Base-by-base conservation (phyloP, 1,284 basidiomycete species). In the Meira miltonrushii region DNA sequence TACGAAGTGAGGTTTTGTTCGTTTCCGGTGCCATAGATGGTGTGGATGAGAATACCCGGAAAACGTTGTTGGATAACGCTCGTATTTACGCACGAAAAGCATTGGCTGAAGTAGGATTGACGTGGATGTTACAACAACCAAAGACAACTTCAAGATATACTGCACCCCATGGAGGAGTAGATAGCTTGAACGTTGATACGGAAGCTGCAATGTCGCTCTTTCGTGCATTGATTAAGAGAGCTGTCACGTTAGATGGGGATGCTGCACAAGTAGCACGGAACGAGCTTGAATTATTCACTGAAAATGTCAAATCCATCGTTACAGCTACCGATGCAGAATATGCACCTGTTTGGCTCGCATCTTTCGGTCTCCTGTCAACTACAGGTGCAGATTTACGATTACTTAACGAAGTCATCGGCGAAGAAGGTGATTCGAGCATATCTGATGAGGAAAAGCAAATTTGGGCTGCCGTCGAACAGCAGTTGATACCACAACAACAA, bases 41-140 rank as follows among this genome's bases (percentile, higher is more conserved):
- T 40, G 13, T 40, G 0, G 48, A 67, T 62, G 17, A 8, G 21
- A 8, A 6, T n/a, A 48, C 46, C 12, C n/a, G 46, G 2, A 23
- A 48, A 23, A n/a, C 17, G 40, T 55, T 71, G 15, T 38, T 67
- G 13, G 67, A 71, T 58, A 69, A 69, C 25, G 65, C 65, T 2
- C 51, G 69, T n/a, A 44, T 68, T 3, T 71, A 68, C 41, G 64
- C 63, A 5, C 58, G 69, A 15, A 70, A 68, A 50, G 68, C 61
- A 1, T 54, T 68, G 28, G 59, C 55, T 25, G 69, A 71, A 58
- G 62, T 68, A n/a, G 69, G 68, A 10, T 58, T 69, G 2, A 58
- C 56, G 7, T 62, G 57, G 59, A n/a, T 69, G 21, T 57, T 71
- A 33, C 19, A 39, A 37, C n/a, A 12, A 41, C 10, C 13, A 3